These are phyloP conservation scores for Gastrolobium villosum DNA, from an alignment of 306 rosid genomes.

Conservation along the genomic window DNA sequence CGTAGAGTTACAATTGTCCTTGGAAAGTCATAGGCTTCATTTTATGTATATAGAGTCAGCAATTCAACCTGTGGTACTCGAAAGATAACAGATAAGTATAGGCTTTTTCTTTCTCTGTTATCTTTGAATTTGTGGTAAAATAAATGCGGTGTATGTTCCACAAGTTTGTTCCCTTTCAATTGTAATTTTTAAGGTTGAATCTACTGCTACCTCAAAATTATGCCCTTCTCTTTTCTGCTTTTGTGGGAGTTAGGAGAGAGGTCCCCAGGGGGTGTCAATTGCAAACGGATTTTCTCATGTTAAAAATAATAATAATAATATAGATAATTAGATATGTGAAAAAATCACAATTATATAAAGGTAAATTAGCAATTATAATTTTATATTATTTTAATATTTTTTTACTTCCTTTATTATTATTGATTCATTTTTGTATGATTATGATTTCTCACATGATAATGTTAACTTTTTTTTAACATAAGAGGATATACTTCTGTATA, in stretches of 20 bases:
- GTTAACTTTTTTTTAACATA: too few species aligned
- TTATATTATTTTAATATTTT: too few species aligned
- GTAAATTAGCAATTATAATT: too few species aligned
- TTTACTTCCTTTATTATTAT: too few species aligned
- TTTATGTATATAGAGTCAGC: conserved; percentile 71
- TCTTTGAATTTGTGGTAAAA: conserved; percentile 51
- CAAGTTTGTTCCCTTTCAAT: conserved; percentile 31
- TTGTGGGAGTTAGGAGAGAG: conserved; percentile 34
- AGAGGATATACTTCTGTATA: too few species aligned
- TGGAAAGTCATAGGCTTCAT: conserved; percentile 51
- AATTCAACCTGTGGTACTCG: conserved; percentile 51
- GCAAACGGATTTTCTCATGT: too few species aligned
- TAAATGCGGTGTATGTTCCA: conserved; percentile 47
- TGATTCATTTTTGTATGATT: too few species aligned
- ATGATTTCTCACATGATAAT: too few species aligned
- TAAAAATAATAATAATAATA: too few species aligned
- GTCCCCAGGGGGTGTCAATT: neutral
- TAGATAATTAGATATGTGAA: too few species aligned
- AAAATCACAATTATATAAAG: too few species aligned
- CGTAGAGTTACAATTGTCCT: conserved; percentile 44
- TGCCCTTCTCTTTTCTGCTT: neutral
- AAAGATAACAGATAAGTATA: conserved; percentile 58
- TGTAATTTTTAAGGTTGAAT: conserved; percentile 43
- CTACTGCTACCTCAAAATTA: conserved; percentile 26
- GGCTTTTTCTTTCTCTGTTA: conserved; percentile 43